Base-by-base conservation (phyloP, 768 basidiomycete genomes). In the Lentinula lateritia region DNA sequence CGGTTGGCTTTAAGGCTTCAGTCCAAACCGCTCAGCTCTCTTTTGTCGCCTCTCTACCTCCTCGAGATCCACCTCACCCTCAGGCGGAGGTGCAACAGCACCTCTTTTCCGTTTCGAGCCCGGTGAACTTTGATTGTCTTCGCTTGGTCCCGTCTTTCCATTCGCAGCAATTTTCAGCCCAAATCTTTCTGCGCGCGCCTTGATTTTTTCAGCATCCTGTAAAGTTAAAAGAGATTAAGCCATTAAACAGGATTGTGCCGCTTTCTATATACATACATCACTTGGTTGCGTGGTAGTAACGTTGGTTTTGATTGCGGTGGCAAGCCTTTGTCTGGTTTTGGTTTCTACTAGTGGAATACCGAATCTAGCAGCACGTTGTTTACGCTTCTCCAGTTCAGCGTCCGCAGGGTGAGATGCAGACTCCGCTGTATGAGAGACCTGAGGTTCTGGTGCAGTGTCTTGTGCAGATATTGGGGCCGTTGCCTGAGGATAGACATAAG, bases 331-430 rank as follows among this genome's bases (percentile, higher is more conserved):
- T 18, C 65, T 43, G 10, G 71, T 70, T 52, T 72, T 70, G 63
- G 74, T 61, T 32, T 81, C 77, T 8, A 87, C 81, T 7, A 87
- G 67, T 3, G 86, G 81, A n/a, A 87, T 84, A 36, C 86, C 86
- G 65, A 90, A 90, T n/a, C 89, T 83, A 16, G 77, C 85, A 5
- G 88, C 88, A 45, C 89, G 83, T 46, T 78, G 75, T 68, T 75
- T 83, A 58, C 85, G 83, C 66, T 78, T 86, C 64, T 81, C 85
- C 9, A 78, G 71, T 57, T 89, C 88, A 28, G 72, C 61, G 62
- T 87, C 85, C 23, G 69, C 76, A 3, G 46, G 10, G 4, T 69
- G 8, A 54, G 57, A 5, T 34, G 48, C 62, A 8, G 65, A 36
- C 2, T 63, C 32, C 2, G 20, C 23, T 34, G 59, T 34, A 13